These are phyloP conservation scores for Phytopythium litorale DNA, from an alignment of 352 stramenopile species.

Conservation along the genomic window DNA sequence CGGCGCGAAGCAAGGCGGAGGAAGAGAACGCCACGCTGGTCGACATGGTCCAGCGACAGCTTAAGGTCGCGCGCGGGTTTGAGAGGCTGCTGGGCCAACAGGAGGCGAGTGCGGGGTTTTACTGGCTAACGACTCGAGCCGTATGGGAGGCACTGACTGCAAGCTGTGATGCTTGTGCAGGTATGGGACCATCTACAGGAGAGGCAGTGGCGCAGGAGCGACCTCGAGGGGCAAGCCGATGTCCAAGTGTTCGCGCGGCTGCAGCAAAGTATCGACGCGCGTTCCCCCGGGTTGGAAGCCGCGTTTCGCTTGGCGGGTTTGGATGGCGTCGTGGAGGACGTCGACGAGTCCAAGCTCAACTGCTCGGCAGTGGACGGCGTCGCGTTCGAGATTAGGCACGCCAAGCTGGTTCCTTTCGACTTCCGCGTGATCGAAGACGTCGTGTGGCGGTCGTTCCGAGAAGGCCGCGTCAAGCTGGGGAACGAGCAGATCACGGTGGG, in stretches of 20 bases:
- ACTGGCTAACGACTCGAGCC: neutral
- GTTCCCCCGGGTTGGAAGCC: neutral
- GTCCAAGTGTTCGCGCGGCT: neutral
- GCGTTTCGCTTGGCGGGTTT: neutral
- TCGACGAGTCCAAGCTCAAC: neutral
- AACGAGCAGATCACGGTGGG: neutral
- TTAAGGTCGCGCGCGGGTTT: neutral
- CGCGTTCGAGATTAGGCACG: neutral
- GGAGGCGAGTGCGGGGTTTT: neutral
- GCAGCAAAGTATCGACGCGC: neutral
- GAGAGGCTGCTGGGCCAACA: conserved; percentile 8
- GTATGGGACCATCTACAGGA: conserved; percentile 1
- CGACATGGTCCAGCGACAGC: conserved; percentile 1
- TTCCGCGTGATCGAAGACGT: neutral
- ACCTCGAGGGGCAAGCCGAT: neutral
- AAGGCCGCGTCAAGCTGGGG: neutral
- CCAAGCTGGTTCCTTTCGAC: neutral
- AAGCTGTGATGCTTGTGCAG: neutral
- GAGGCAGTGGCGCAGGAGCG: neutral
- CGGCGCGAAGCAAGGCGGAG: neutral
- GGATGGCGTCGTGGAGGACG: neutral
- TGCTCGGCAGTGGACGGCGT: neutral
- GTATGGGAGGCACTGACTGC: neutral
- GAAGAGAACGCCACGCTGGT: conserved; percentile 4
- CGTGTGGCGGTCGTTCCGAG: neutral